These are phyloP conservation scores for Metarhizium robertsii DNA, from an alignment of 2,329 filamentous ascomycete genomes.

Conservation along the genomic window DNA sequence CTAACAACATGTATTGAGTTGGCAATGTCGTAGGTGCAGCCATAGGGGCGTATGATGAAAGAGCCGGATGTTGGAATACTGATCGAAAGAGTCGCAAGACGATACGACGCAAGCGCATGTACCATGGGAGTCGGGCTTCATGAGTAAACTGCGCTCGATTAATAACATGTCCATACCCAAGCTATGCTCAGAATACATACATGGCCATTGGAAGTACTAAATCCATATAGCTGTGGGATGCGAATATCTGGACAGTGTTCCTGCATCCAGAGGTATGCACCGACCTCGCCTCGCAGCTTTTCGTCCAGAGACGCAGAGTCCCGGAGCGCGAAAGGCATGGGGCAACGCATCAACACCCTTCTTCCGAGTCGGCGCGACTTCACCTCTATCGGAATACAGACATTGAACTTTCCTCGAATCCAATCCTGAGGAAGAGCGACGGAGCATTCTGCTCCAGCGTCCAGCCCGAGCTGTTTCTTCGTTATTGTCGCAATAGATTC, in stretches of 20 bases:
- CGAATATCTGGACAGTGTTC: conserved; percentile 15
- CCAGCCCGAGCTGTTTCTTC: conserved; percentile 17
- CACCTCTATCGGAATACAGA: conserved; percentile 22
- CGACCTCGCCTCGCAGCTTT: conserved; percentile 26
- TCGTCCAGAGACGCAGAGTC: conserved; percentile 19
- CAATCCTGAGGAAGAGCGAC: conserved; percentile 15
- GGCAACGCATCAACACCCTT: conserved; percentile 20
- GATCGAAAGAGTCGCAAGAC: conserved; percentile 2
- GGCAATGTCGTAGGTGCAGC: conserved; percentile 3
- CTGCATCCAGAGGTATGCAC: conserved; percentile 17
- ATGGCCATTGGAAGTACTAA: conserved; percentile 10
- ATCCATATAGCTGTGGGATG: conserved; percentile 15
- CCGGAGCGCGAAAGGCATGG: conserved; percentile 25
- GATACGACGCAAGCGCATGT: conserved; percentile 2
- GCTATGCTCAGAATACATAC: conserved; percentile 2
- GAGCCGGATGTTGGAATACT: conserved; percentile 2
- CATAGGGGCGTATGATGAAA: conserved; percentile 4
- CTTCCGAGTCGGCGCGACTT: conserved; percentile 10
- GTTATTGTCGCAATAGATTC: conserved; percentile 11
- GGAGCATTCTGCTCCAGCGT: conserved; percentile 13
- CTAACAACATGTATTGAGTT: conserved; percentile 16
- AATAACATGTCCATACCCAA: not conserved
- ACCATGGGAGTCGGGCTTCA: conserved; percentile 6
- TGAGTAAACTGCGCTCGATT: conserved; percentile 8
- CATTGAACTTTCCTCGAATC: conserved; percentile 25